Evolutionary conservation across 2,329 filamentous ascomycete genomes (phyloP), one percentile per base, ranked within the genome.

Genomic region (Fusarium tuaranense): DNA sequence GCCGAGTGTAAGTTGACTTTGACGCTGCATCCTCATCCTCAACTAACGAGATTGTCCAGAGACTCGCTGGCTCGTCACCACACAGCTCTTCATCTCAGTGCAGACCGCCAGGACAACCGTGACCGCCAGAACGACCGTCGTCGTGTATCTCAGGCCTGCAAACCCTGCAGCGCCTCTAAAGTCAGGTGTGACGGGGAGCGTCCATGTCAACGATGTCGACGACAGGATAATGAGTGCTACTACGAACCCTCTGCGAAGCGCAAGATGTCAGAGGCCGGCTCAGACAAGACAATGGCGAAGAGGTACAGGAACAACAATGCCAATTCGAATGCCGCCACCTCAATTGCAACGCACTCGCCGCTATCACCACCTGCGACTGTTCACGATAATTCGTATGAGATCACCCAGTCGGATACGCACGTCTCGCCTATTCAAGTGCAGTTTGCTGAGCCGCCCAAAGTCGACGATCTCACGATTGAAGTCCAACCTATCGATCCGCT

Each of bases 21-120:
- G 25, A n/a, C 5, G 9, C 12, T 51, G 2, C 9, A n/a, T 18
- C 25, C 13, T 51, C 6, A 10, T 18, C 25, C 3, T n/a, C n/a
- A n/a, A 57, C 53, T 57, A n/a, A 57, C n/a, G 1, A 16, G 32
- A 1, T 4, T 1, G 22, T 12, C 9, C 7, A 68, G 65, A 0
- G 65, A 68, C n/a, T 68, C 62, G 8, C 62, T 68, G 10, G 65
- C 65, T 38, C 65, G 65, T 1, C 62, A 68, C 6, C 65, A 65
- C 16, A 65, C 62, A 32, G 53, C 62, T 25, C 16, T 68, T 3
- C 62, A 68, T 20, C 10, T 58, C 14, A 10, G 13, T 5, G 18
- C 46, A 22, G 61, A 67, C 16, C 60, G 27, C 20, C 65, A 46
- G 41, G 48, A 53, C 4, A 51, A 48, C 16, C 65, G 48, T 3